A percentile compares a stretch with the other conserved stretches of the same genome.
These are phyloP conservation scores for Alternaria hordeiaustralica DNA, from an alignment of 2,329 filamentous ascomycete species.

Conservation along the genomic window DNA sequence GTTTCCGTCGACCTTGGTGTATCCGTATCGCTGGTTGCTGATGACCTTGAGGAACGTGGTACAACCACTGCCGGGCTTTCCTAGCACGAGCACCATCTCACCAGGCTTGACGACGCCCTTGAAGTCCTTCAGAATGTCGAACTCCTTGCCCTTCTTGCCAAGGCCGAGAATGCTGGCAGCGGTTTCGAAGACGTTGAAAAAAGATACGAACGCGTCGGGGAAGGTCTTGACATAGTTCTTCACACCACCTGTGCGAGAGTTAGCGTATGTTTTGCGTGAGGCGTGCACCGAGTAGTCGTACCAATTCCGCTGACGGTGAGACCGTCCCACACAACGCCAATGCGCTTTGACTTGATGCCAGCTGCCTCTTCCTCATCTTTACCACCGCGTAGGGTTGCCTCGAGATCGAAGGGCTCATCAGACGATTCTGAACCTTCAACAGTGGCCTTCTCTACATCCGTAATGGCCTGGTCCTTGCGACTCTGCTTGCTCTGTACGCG, in stretches of 20 bases:
- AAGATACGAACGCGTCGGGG: conserved; percentile 76
- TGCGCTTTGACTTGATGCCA: conserved; percentile 79
- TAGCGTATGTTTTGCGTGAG: neutral
- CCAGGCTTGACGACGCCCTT: conserved; percentile 67
- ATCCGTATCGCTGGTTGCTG: conserved; percentile 63
- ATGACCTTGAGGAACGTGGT: conserved; percentile 63
- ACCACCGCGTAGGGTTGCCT: conserved; percentile 73
- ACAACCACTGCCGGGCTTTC: conserved; percentile 70
- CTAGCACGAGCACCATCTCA: conserved; percentile 87
- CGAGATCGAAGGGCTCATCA: conserved; percentile 72
- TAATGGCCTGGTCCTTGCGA: conserved; percentile 39
- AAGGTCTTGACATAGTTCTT: conserved; percentile 78
- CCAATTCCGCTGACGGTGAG: conserved; percentile 78
- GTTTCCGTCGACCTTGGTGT: conserved; percentile 70
- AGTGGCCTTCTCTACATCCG: conserved; percentile 66
- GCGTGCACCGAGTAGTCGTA: neutral
- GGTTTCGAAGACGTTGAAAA: conserved; percentile 76
- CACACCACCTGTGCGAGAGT: conserved; percentile 55
- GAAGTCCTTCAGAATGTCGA: conserved; percentile 76
- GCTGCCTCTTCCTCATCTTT: conserved; percentile 74
- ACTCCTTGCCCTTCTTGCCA: conserved; percentile 71
- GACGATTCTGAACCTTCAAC: conserved; percentile 40
- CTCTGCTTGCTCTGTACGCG: conserved; percentile 56
- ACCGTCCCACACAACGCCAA: conserved; percentile 76
- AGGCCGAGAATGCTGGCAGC: conserved; percentile 68